A percentile compares a stretch with the other conserved stretches of the same genome.
Conservation (phyloP, 2,329 filamentous ascomycete species). For the Ustulina deusta region DNA sequence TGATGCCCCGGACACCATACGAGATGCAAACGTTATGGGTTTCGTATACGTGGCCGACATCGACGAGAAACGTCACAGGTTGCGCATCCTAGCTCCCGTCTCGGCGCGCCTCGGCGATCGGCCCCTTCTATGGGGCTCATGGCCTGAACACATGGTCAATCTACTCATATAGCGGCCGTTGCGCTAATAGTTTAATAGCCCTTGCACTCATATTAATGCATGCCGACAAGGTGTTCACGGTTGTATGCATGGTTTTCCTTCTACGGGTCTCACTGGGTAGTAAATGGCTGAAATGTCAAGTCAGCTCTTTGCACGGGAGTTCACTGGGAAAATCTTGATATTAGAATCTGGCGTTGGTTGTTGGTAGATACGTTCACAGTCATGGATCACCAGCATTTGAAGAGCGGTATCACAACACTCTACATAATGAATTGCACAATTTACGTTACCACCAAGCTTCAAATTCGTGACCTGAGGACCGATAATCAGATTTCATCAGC, state of each 20-base stretch:
- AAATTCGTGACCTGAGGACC: neutral
- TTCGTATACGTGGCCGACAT: conserved; percentile 95
- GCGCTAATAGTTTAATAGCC: neutral
- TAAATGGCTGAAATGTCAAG: neutral
- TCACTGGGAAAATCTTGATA: neutral
- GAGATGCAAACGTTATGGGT: conserved; percentile 86
- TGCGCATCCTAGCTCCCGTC: conserved; percentile 86
- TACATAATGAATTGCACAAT: neutral
- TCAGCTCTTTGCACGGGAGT: neutral
- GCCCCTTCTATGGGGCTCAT: conserved; percentile 85
- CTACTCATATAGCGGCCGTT: conserved; percentile 60
- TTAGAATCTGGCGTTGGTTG: conserved; percentile 21
- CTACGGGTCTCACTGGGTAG: neutral
- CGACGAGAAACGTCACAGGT: conserved; percentile 82
- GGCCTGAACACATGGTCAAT: conserved; percentile 87
- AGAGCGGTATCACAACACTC: neutral
- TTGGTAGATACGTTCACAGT: neutral
- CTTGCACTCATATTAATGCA: neutral
- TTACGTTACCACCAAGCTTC: neutral
- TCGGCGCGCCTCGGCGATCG: conserved; percentile 82
- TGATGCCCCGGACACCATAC: conserved; percentile 77
- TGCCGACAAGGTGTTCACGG: neutral
- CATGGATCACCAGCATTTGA: neutral
- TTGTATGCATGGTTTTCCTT: neutral
- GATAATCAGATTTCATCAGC: neutral